Conservation (phyloP, 257 asterid genomes). For the Penstemon newberryi region DNA sequence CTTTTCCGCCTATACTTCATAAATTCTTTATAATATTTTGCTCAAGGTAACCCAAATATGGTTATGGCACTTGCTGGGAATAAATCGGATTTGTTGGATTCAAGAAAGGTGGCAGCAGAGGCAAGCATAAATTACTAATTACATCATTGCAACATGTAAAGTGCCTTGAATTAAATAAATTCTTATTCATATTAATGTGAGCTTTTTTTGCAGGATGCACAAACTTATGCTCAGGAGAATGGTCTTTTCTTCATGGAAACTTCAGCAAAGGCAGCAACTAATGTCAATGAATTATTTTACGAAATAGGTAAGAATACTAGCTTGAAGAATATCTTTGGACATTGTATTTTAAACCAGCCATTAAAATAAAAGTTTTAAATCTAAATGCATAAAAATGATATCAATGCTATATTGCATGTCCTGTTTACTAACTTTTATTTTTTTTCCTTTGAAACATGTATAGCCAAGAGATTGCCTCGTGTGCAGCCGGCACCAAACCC, state of each 20-base stretch:
- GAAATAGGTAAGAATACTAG: slow-evolving; percentile 49
- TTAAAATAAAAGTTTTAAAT: too few relatives aligned
- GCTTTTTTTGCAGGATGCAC: slow-evolving; percentile 53
- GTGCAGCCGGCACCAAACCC: slow-evolving; percentile 76
- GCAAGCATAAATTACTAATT: slow-evolving; percentile 33
- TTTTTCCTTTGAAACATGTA: slow-evolving; percentile 16
- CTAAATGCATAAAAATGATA: too few relatives aligned
- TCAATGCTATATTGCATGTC: too few relatives aligned
- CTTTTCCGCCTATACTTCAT: slow-evolving; percentile 1
- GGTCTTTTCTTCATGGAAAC: slow-evolving; percentile 76
- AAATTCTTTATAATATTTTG: slow-evolving; percentile 11
- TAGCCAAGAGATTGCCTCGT: slow-evolving; percentile 86
- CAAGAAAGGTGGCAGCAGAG: slow-evolving; percentile 68
- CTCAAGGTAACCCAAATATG: slow-evolving; percentile 68
- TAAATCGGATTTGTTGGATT: slow-evolving; percentile 73
- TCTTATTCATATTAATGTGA: too few relatives aligned
- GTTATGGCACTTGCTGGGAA: slow-evolving; percentile 89
- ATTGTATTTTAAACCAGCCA: too few relatives aligned
- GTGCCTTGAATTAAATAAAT: too few relatives aligned
- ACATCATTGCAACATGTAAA: background rate
- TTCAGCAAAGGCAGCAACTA: slow-evolving; percentile 69
- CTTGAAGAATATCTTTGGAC: too few relatives aligned
- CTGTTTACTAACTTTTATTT: background rate
- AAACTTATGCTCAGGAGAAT: slow-evolving; percentile 63
- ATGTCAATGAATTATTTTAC: slow-evolving; percentile 55